Percentiles rank a stretch among this genome's conserved stretches.
These are phyloP conservation scores for Mucor sp. DNA, from an alignment of 371 early-diverging fungal genomes.

Conservation along the genomic window DNA sequence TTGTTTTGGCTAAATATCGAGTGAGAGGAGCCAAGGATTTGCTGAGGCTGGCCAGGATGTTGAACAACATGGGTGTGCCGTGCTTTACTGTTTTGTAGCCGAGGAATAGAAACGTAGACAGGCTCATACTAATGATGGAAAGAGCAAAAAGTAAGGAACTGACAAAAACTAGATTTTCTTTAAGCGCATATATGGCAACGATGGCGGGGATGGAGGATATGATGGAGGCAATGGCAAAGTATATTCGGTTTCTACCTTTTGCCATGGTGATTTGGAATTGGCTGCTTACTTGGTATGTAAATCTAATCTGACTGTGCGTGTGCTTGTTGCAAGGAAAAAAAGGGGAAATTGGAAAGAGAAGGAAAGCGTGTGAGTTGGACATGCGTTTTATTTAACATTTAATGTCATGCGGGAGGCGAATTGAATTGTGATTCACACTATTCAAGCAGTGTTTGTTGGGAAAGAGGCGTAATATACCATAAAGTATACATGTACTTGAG, in stretches of 20 bases:
- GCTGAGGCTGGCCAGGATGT: slow-evolving; percentile 24
- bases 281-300: background rate
- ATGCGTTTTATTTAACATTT: background rate
- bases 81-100: slow-evolving; percentile 40
- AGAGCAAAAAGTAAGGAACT: slow-evolving; percentile 23
- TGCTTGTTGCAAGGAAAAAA: background rate
- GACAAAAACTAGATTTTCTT: slow-evolving; percentile 9
- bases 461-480: background rate
- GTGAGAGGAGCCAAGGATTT: slow-evolving; percentile 25
- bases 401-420: background rate
- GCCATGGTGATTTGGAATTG: slow-evolving; percentile 15
- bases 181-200: slow-evolving; percentile 29
- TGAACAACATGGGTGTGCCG: slow-evolving; percentile 33
- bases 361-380: background rate
- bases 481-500: background rate
- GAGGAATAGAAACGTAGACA: slow-evolving; percentile 31
- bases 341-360: background rate
- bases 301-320: background rate
- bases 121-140: slow-evolving; percentile 26
- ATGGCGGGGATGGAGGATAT: slow-evolving; percentile 30
- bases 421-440: background rate
- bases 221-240: slow-evolving; percentile 28
- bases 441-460: background rate
- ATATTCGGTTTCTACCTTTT: slow-evolving; percentile 29
- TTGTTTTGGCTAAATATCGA: slow-evolving; percentile 22